phyloP scores from a whole-genome alignment of 345 rosid genomes.

The Dimocarpus longan region DNA sequence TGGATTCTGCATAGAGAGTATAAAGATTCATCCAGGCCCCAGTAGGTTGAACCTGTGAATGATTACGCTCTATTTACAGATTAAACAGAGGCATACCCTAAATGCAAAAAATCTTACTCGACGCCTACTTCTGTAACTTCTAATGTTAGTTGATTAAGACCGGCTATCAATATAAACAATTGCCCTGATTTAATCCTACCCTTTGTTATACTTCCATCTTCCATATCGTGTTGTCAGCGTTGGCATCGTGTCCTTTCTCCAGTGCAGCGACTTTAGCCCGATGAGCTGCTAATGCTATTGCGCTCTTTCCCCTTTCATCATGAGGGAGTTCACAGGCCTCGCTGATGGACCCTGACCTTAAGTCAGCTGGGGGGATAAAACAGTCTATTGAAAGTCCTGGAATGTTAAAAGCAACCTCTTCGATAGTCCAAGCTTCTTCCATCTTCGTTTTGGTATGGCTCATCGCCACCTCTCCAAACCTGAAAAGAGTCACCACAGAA shows the following conservation, averaged over 20 bases:
- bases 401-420: slow-evolving; percentile 92
- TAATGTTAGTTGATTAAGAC: slow-evolving; percentile 44
- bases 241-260: slow-evolving; percentile 45
- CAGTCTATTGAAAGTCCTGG: slow-evolving; percentile 88
- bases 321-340: slow-evolving; percentile 70
- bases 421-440: slow-evolving; percentile 96
- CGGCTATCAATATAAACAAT: slow-evolving; percentile 50
- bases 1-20: slow-evolving; percentile 49
- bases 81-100: slow-evolving; percentile 51
- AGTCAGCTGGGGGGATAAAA: slow-evolving; percentile 89
- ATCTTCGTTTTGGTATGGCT: slow-evolving; percentile 90
- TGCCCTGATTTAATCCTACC: slow-evolving; percentile 35
- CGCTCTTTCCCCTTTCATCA: slow-evolving; percentile 63
- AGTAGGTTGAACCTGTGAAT: slow-evolving; percentile 38
- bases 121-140: slow-evolving; percentile 37
- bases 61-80: slow-evolving; percentile 69
- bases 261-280: slow-evolving; percentile 74
- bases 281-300: slow-evolving; percentile 47
- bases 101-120: slow-evolving; percentile 40
- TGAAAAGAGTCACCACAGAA: slow-evolving; percentile 81
- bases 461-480: slow-evolving; percentile 87
- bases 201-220: slow-evolving; percentile 47
- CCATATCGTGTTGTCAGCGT: slow-evolving; percentile 42
- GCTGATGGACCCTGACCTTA: slow-evolving; percentile 54
- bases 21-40: slow-evolving; percentile 45